A percentile compares a stretch with the other conserved stretches of the same genome.
Evolutionary conservation across 2,329 filamentous ascomycete genomes (phyloP).

Genomic region (Juglanconis oblonga): DNA sequence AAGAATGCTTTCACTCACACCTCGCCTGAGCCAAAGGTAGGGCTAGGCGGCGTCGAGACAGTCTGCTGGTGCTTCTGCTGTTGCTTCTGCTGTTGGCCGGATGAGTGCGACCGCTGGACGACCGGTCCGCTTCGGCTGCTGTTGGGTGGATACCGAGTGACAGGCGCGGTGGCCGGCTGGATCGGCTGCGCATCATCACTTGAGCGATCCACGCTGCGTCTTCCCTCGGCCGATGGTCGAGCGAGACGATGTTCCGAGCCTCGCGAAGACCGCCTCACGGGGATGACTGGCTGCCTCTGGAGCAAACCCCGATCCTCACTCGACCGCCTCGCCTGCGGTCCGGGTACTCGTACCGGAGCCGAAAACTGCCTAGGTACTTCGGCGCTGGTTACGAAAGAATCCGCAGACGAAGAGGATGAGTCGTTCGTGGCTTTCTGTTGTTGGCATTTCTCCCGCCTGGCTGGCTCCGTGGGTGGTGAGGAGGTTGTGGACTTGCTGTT

Average conservation of each 20-base stretch:
- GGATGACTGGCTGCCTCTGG: not conserved
- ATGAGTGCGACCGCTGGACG: not conserved
- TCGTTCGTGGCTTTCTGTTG: not conserved
- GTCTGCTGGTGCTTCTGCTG: not conserved
- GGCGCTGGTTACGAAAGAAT: slow-evolving; percentile 6
- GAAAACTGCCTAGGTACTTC: slow-evolving; percentile 5
- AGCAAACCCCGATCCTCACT: not conserved
- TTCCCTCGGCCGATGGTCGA: slow-evolving; percentile 5
- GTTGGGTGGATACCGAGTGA: slow-evolving; percentile 15
- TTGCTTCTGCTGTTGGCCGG: slow-evolving; percentile 13
- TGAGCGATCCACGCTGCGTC: not conserved
- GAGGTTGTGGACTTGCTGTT: slow-evolving; percentile 4
- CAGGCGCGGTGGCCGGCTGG: not conserved
- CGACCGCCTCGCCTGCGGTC: not conserved
- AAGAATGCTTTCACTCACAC: slow-evolving; percentile 28
- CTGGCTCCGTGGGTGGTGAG: not conserved
- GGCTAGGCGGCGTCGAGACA: slow-evolving; percentile 19
- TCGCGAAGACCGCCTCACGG: slow-evolving; percentile 7
- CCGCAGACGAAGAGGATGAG: slow-evolving; percentile 7
- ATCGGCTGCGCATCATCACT: not conserved
- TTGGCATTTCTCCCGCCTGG: not conserved
- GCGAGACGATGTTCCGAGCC: not conserved
- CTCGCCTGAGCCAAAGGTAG: slow-evolving; percentile 34
- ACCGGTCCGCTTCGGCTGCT: slow-evolving; percentile 17
- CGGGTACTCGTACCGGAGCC: not conserved